Evolutionary conservation across 371 early-diverging fungal species (phyloP), one percentile per base, ranked within the genome.

Genomic region (Parasitella parasitica): DNA sequence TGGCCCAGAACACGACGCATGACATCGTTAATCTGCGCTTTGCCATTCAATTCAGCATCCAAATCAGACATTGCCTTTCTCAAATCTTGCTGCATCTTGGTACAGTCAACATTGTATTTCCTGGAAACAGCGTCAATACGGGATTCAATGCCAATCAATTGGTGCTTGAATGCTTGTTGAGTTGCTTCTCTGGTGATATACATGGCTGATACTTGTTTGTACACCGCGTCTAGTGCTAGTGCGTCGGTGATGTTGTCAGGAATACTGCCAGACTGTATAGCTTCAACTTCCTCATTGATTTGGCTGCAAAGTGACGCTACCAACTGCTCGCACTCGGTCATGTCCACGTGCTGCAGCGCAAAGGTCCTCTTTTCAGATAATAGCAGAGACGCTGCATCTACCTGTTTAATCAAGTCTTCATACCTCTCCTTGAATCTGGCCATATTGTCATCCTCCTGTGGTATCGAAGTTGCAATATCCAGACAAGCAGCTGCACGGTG

Each of bases 1-100:
- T 77, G 77, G 3, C 68, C 69, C 27, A 72, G 15, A 3, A 72
- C 57, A 11, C 63, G 66, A 11, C 71, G 63, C 16, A 73, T 58
- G 16, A 65, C 26, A 35, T 78, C 77, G 27, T 62, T 59, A 28
- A 16, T 18, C 1, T 37, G 7, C 3, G 36, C 20, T 15, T 22
- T 39, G 2, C 41, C 52, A 6, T 27, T 6, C 11, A 60, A 11
- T 2, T 41, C n/a, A 2, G 43, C 22, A n/a, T 26, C 16, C 0
- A 50, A 6, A 15, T 28, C 8, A 16, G 15, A 6, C n/a, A 24
- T 37, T 24, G 55, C 55, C 1, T 24, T 7, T 0, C 26, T 16
- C 6, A 55, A 26, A 3, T 37, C 34, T 7, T 36, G 18, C 6
- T 55, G 41, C n/a, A 55, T 48, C 6, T 55, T 28, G 11, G 11